A percentile compares a stretch with the other conserved stretches of the same genome.
These are phyloP conservation scores for Cinnamomum chago DNA, from an alignment of 164 flowering plant species.

Conservation along the genomic window DNA sequence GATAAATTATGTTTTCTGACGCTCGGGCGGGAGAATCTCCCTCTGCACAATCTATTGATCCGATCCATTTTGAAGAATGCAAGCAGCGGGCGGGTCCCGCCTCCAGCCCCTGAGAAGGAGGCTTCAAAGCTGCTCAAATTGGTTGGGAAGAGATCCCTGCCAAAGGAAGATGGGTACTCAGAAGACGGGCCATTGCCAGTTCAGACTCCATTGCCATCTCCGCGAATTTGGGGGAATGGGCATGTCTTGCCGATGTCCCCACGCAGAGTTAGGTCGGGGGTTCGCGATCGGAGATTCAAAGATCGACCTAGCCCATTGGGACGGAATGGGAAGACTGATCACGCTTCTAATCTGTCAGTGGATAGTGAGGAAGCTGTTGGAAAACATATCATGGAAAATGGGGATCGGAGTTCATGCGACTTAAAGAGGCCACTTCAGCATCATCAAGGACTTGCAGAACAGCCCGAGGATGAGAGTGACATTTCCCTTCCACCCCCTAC, in stretches of 20 bases:
- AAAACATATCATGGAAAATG: constrained; percentile 55
- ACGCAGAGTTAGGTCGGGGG: constrained; percentile 55
- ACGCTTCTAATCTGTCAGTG: constrained; percentile 29
- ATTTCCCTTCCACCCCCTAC: constrained; percentile 23
- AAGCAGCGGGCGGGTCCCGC: constrained; percentile 59
- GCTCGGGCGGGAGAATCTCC: constrained; percentile 75
- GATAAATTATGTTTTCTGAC: constrained; percentile 56
- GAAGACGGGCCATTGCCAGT: constrained; percentile 37
- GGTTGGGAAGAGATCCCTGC: constrained; percentile 32
- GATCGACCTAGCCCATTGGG: constrained; percentile 78
- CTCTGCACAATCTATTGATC: constrained; percentile 74
- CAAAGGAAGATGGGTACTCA: constrained; percentile 45
- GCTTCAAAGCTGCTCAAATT: constrained; percentile 24
- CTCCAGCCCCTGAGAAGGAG: constrained; percentile 33
- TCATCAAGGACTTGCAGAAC: constrained; percentile 52
- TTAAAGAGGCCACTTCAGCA: constrained; percentile 51
- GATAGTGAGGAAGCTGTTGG: constrained; percentile 33
- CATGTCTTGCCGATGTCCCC: constrained; percentile 58
- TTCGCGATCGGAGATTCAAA: constrained; percentile 52
- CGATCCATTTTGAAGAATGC: constrained; percentile 78
- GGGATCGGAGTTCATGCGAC: constrained; percentile 48
- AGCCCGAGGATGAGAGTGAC: constrained; percentile 39
- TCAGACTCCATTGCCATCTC: constrained; percentile 35
- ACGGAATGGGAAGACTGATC: constrained; percentile 62
- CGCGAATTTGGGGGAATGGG: constrained; percentile 71